phyloP scores from a whole-genome alignment of 805 yeast species.

The Tetrapisispora iriomotensis region DNA sequence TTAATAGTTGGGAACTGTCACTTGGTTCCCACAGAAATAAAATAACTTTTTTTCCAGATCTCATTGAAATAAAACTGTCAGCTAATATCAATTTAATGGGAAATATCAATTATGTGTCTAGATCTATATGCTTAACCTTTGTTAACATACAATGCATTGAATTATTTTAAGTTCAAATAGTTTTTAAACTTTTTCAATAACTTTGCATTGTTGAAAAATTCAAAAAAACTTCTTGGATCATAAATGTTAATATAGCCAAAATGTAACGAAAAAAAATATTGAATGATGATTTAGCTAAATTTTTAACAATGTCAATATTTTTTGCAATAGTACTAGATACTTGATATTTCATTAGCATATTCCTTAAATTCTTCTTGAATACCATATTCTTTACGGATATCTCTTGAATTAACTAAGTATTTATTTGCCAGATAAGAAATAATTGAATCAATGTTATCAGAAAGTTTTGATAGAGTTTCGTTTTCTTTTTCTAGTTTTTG shows the following conservation, averaged over 20 bases:
- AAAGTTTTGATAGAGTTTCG: conserved; percentile 9
- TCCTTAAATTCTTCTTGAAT: conserved; percentile 35
- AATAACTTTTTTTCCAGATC: conserved; percentile 15
- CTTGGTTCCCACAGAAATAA: conserved; percentile 18
- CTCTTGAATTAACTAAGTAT: conserved; percentile 22
- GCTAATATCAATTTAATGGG: too few species aligned
- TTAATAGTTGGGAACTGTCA: conserved; percentile 7
- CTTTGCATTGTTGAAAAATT: too few species aligned
- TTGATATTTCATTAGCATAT: not conserved
- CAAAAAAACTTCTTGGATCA: too few species aligned
- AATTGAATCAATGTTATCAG: conserved; percentile 37
- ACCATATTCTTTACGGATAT: conserved; percentile 32
- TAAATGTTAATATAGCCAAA: too few species aligned
- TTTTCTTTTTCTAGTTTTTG: conserved; percentile 3
- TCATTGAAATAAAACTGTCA: too few species aligned
- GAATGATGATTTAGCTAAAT: too few species aligned
- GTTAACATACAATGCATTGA: too few species aligned
- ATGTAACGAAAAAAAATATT: too few species aligned
- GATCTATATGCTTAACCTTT: too few species aligned
- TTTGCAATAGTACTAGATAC: not conserved
- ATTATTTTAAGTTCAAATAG: too few species aligned
- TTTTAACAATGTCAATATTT: not conserved
- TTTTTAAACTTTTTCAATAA: too few species aligned
- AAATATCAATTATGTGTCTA: too few species aligned
- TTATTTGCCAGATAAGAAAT: conserved; percentile 30